Base-by-base conservation (phyloP, 495 filamentous ascomycete genomes). In the Annulohypoxylon nitens region DNA sequence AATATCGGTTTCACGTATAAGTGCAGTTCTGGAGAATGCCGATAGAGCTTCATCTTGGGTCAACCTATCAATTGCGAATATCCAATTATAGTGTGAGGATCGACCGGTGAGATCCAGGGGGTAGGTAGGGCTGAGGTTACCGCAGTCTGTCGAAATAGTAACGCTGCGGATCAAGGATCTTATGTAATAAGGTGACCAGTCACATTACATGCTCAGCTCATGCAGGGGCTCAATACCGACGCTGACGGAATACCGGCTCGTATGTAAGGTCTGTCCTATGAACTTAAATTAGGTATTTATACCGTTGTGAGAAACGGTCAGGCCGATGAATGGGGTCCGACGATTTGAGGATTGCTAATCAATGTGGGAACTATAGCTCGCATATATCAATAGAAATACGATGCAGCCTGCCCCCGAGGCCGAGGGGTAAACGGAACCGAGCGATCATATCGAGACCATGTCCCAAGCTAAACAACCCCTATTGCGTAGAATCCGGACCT, bases 401-500 rank as follows among this genome's bases (percentile, higher is more conserved):
- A 37, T 8, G 14, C n/a, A 37, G 16, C n/a, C 53, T 37, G 30
- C n/a, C 10, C 53, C 33, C 3, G n/a, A 18, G 20, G 30, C 4
- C 5, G 33, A 20, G 14, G 26, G 14, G n/a, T n/a, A 11, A 55
- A 55, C 30, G 30, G 34, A 37, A 37, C 36, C 33, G 20, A 20
- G 9, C 30, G n/a, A 57, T 47, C 43, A 20, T 9, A 20, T 37
- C 30, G 5, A 16, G 33, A 26, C 53, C 7, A 57, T 57, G 53
- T 20, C 53, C 36, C 36, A 37, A 37, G n/a, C 53, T 14, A 57
- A 11, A 57, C 33, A 33, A 57, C 33, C 53, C 33, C 30, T 37
- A 57, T 37, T 57, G 30, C 53, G 53, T 25, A 57, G 53, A 37
- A 57, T 57, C 5, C 33, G 53, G n/a, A 57, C 33, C 10, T 36